These are phyloP conservation scores for Debaryomyces coudertii DNA, from an alignment of 1,139 yeast genomes.

Conservation along the genomic window DNA sequence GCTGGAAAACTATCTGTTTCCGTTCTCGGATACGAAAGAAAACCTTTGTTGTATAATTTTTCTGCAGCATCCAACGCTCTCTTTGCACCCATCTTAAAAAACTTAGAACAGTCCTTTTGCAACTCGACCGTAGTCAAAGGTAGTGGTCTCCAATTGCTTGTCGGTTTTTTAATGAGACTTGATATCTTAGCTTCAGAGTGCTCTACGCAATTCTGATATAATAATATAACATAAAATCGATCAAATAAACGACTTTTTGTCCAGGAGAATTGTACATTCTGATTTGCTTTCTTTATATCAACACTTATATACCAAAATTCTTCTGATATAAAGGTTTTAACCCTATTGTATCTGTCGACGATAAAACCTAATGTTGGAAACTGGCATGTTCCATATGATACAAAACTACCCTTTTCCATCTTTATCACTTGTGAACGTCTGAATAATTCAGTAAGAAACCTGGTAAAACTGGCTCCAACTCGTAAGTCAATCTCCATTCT, in stretches of 20 bases:
- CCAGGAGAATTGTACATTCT: conserved; percentile 60
- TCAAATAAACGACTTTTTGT: conserved; percentile 73
- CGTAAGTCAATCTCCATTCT: conserved; percentile 87
- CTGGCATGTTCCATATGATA: conserved; percentile 93
- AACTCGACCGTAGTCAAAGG: conserved; percentile 96
- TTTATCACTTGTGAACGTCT: conserved; percentile 27
- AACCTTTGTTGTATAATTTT: conserved; percentile 80
- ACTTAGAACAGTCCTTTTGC: conserved; percentile 81
- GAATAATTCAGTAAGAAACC: conserved; percentile 64
- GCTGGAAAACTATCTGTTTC: conserved; percentile 89
- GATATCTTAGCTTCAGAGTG: conserved; percentile 52
- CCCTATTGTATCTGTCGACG: conserved; percentile 87
- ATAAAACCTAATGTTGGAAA: conserved; percentile 97
- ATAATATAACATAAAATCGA: conserved; percentile 58
- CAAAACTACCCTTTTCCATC: conserved; percentile 25
- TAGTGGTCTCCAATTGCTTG: conserved; percentile 77
- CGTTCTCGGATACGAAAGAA: conserved; percentile 93
- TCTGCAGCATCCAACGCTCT: conserved; percentile 84
- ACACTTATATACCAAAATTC: conserved; percentile 76
- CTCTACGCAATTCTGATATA: conserved; percentile 68
- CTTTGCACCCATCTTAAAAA: conserved; percentile 80
- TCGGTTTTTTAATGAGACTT: conserved; percentile 60
- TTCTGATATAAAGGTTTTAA: conserved; percentile 71
- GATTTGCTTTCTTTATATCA: conserved; percentile 46
- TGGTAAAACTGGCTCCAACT: conserved; percentile 87